Evolutionary conservation across 306 rosid species (phyloP), one percentile per base, ranked within the genome.

Genomic region (Phaseolus lunatus): DNA sequence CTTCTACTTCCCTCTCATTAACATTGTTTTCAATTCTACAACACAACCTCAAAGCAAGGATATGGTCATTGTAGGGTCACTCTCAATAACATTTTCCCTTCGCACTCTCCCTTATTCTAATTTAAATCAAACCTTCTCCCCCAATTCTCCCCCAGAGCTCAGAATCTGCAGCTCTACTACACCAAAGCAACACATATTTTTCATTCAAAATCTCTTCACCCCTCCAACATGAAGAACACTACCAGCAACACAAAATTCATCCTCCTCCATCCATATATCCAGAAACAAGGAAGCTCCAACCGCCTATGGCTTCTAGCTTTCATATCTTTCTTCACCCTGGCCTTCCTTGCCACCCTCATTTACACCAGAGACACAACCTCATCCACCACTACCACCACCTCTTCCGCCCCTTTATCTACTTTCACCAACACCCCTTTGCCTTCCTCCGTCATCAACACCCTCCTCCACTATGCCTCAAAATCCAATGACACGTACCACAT

Each of bases 201-300:
- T 24, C 35, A 57, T 58, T 24, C 15, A 54, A 54, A 54, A 31
- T 31, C 35, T 31, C 35, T 3, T 31, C 7, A 31, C 0, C 41
- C 10, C 10, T 20, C 16, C 43, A 27, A 54, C 9, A 92, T 90
- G 97, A 92, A 92, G 89, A 86, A 85, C 95, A 72, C 43, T 59
- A 82, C 78, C 62, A 33, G 24, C 45, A 88, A 90, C 85, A 90
- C 97, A 15, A 92, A 90, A 82, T 87, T 92, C 37, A 92, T 92
- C 67, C 93, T 92, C 27, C 92, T 92, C 81, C 97, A 92, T 20
- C 97, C 97, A 2, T 92, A 92, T 72, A 90, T 90, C 72, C 97
- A 88, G 66, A 92, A 92, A 66, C 97, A 92, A 78, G 96, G 96
- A 45, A 81, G 56, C 84, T 90, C 97, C 71, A 88, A 89, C 41